These are phyloP conservation scores for Chara braunii DNA, from an alignment of 139 green algal species.

Conservation along the genomic window DNA sequence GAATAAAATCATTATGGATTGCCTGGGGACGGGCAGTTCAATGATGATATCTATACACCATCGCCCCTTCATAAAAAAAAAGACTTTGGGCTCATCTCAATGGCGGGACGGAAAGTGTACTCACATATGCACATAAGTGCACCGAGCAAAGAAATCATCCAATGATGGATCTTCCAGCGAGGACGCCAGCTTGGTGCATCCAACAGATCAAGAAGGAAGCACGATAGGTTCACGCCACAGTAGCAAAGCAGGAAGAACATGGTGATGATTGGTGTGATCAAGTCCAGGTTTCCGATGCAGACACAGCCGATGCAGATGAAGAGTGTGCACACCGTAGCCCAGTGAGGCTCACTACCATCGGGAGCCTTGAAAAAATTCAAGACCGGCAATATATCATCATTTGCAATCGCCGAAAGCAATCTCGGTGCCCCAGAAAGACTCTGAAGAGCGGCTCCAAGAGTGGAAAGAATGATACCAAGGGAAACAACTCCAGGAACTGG, in stretches of 20 bases:
- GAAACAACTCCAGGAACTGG: conserved; percentile 31
- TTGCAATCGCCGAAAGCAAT: conserved; percentile 42
- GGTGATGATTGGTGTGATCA: conserved; percentile 45
- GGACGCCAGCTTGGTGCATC: conserved; percentile 42
- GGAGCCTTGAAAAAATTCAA: conserved; percentile 27
- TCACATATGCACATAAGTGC: conserved; percentile 36
- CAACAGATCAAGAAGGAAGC: conserved; percentile 43
- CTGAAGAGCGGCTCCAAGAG: conserved; percentile 37
- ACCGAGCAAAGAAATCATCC: conserved; percentile 17
- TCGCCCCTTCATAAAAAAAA: no score
- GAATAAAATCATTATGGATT: no score
- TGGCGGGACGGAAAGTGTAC: no score
- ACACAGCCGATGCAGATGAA: conserved; percentile 30
- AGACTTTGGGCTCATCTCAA: no score
- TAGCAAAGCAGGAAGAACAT: conserved; percentile 50
- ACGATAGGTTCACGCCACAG: conserved; percentile 39
- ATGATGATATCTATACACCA: no score
- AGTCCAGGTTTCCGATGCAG: conserved; percentile 37
- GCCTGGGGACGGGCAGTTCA: no score
- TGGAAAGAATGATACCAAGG: conserved; percentile 44
- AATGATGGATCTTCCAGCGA: conserved; percentile 44
- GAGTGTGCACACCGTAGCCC: conserved; percentile 26
- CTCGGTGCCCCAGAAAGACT: conserved; percentile 35
- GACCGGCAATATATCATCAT: conserved; percentile 40
- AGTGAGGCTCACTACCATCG: conserved; percentile 20